Percentiles rank a stretch among this genome's conserved stretches.
Conservation (phyloP, 352 stramenopile genomes). For the Blastocystis sp. region DNA sequence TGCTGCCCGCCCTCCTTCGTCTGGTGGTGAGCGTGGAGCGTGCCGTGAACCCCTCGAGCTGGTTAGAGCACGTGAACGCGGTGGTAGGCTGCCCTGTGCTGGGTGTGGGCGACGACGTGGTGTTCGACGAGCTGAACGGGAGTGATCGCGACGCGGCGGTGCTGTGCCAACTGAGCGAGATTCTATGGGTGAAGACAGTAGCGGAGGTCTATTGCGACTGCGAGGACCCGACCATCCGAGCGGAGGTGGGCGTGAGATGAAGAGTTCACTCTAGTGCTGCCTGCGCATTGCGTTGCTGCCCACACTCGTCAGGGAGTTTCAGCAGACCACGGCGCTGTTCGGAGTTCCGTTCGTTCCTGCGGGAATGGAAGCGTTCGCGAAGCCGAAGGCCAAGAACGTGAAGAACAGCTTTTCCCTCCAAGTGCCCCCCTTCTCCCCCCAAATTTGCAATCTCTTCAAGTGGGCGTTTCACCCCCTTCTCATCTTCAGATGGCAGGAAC, state of each 20-base stretch:
- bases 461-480: background rate
- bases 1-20: constrained; percentile 31
- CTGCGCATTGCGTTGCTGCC: background rate
- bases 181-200: constrained; percentile 18
- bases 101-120: background rate
- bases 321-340: background rate
- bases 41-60: background rate
- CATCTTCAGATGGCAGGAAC: constrained; percentile 5
- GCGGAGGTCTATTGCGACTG: background rate
- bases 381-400: background rate
- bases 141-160: background rate
- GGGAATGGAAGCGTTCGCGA: constrained; percentile 8
- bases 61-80: constrained; percentile 24
- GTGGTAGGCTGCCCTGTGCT: constrained; percentile 30
- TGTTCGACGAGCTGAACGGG: background rate
- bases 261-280: background rate
- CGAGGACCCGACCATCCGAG: background rate
- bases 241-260: background rate
- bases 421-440: background rate
- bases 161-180: background rate
- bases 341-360: constrained; percentile 33
- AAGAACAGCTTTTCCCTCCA: constrained; percentile 33
- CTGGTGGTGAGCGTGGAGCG: background rate
- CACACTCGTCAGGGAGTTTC: background rate
- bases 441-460: background rate